These are phyloP conservation scores for Piromyces sp. DNA, from an alignment of 192 early-diverging fungal genomes.

Conservation along the genomic window DNA sequence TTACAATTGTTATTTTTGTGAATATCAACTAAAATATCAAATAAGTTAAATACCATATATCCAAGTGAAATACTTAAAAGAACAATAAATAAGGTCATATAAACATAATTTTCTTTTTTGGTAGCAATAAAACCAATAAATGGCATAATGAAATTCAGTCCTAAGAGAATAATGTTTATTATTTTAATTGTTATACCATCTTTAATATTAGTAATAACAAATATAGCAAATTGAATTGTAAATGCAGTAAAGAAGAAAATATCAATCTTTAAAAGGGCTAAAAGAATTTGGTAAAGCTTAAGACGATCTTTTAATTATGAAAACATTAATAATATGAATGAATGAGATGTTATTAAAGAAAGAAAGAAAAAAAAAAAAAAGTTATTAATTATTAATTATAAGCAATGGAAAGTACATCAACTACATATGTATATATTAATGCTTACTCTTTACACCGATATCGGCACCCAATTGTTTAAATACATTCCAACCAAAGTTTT, in stretches of 20 bases:
- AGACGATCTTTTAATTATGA: too few relatives aligned
- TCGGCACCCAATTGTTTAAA: slow-evolving; percentile 43
- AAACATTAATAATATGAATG: too few relatives aligned
- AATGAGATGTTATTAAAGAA: too few relatives aligned
- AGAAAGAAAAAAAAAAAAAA: too few relatives aligned
- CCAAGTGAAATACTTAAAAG: background rate
- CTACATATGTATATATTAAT: too few relatives aligned
- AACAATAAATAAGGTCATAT: background rate
- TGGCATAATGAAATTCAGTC: too few relatives aligned
- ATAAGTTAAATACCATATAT: background rate
- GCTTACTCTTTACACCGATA: slow-evolving; percentile 12
- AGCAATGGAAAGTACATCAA: too few relatives aligned
- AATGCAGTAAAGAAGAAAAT: slow-evolving; percentile 68
- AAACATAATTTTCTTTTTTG: background rate
- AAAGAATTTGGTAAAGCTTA: slow-evolving; percentile 53
- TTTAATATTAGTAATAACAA: background rate
- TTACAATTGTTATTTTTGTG: background rate
- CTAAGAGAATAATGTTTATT: too few relatives aligned
- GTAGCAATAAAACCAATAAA: background rate
- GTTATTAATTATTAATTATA: too few relatives aligned
- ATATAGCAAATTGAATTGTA: slow-evolving; percentile 5
- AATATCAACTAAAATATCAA: background rate
- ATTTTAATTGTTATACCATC: too few relatives aligned
- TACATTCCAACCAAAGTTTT: slow-evolving; percentile 33
- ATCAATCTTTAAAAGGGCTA: slow-evolving; percentile 64